phyloP scores from a whole-genome alignment of 306 rosid genomes.

The Purshia tridentata region DNA sequence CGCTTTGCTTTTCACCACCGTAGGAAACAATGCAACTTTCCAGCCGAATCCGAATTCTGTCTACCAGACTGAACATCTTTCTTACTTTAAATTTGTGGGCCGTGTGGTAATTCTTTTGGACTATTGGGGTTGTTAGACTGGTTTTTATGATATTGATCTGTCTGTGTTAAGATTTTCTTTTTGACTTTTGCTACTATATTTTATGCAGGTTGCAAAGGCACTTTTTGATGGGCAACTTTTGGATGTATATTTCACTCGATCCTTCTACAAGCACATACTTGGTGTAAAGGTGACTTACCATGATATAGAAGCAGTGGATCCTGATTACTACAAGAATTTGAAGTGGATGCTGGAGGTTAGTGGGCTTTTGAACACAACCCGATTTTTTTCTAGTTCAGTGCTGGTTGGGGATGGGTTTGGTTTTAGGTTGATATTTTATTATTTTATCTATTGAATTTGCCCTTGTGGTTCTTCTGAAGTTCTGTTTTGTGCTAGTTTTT shows the following conservation, averaged over 20 bases:
- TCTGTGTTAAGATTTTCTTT: neutral
- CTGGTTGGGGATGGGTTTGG: neutral
- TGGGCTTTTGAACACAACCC: constrained; percentile 19
- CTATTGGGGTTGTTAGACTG: neutral
- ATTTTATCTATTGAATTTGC: neutral
- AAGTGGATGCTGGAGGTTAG: constrained; percentile 99
- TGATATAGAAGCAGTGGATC: constrained; percentile 99
- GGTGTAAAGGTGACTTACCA: constrained; percentile 98
- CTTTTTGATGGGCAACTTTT: constrained; percentile 93
- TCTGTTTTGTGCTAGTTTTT: constrained; percentile 21
- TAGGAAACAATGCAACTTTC: constrained; percentile 91
- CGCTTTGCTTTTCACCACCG: constrained; percentile 93
- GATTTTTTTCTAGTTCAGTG: constrained; percentile 7
- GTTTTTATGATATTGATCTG: constrained; percentile 6
- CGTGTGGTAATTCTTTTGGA: constrained; percentile 73
- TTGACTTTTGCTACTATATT: constrained; percentile 21
- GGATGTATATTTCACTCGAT: constrained; percentile 98
- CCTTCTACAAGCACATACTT: constrained; percentile 97
- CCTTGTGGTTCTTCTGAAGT: constrained; percentile 1
- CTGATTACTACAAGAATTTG: constrained; percentile 96
- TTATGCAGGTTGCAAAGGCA: constrained; percentile 92
- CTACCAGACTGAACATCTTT: constrained; percentile 97
- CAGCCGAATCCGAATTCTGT: constrained; percentile 99
- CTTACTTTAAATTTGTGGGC: constrained; percentile 97
- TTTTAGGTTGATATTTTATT: neutral